Conservation (phyloP, 169 alveolate species). For the Amoebophrya sp. region DNA sequence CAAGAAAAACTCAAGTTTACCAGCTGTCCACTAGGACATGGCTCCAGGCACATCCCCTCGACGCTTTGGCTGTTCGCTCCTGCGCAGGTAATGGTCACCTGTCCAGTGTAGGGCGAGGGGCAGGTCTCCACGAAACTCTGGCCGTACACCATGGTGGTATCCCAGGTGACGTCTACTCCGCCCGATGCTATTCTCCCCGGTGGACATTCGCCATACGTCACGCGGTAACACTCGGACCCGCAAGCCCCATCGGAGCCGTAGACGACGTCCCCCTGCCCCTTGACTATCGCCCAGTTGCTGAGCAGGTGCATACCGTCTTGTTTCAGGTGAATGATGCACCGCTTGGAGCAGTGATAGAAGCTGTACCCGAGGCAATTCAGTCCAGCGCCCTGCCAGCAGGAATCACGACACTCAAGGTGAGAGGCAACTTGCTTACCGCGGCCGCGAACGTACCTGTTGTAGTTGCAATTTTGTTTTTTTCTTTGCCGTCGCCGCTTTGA, state of each 20-base stretch:
- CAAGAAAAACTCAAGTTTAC: too few relatives aligned
- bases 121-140: not conserved
- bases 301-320: not conserved
- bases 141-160: not conserved
- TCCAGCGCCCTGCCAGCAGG: not conserved
- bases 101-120: not conserved
- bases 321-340: not conserved
- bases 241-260: not conserved
- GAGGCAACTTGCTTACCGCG: not conserved
- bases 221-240: constrained; percentile 14
- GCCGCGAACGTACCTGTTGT: not conserved
- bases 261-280: not conserved
- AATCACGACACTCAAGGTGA: not conserved
- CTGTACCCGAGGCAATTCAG: not conserved
- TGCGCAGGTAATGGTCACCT: not conserved
- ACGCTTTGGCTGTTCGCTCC: not conserved
- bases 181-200: not conserved
- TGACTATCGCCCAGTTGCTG: not conserved
- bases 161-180: not conserved
- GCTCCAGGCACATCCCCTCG: constrained; percentile 17
- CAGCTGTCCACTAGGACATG: not conserved
- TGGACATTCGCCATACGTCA: not conserved
- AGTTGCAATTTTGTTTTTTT: too few relatives aligned
- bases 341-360: not conserved
- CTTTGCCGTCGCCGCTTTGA: too few relatives aligned